Percentiles rank a stretch among this genome's conserved stretches.
Evolutionary conservation across 768 basidiomycete species (phyloP).

Genomic region (Mrakia frigida): DNA sequence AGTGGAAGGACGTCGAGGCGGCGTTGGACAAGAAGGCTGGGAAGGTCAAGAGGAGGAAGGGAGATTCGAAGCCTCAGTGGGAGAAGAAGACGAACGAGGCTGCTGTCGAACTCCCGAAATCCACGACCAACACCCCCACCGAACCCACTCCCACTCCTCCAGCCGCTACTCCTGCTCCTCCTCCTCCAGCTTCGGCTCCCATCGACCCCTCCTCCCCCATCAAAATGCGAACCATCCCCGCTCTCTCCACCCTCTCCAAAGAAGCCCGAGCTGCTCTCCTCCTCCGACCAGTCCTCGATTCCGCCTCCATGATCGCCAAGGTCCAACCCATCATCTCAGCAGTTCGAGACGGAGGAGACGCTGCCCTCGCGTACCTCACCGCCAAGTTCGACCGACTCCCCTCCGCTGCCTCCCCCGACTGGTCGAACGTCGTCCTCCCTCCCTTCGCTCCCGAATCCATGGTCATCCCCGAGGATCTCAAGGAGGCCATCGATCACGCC

Average conservation of each 20-base stretch:
- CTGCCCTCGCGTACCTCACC: slow-evolving; percentile 78
- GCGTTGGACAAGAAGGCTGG: slow-evolving; percentile 79
- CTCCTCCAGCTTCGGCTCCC: slow-evolving; percentile 35
- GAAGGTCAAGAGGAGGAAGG: slow-evolving; percentile 77
- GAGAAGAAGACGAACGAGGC: slow-evolving; percentile 35
- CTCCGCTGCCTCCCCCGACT: slow-evolving; percentile 53
- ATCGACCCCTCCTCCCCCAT: slow-evolving; percentile 51
- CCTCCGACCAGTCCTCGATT: slow-evolving; percentile 80
- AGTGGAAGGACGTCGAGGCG: slow-evolving; percentile 71
- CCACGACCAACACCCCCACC: slow-evolving; percentile 22
- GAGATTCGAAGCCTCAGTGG: slow-evolving; percentile 82
- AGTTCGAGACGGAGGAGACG: slow-evolving; percentile 77
- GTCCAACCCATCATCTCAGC: slow-evolving; percentile 90
- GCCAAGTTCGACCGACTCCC: slow-evolving; percentile 77
- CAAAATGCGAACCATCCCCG: slow-evolving; percentile 64
- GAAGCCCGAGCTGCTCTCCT: slow-evolving; percentile 65
- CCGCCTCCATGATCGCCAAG: slow-evolving; percentile 80
- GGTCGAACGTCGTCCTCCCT: slow-evolving; percentile 64
- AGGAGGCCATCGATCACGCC: slow-evolving; percentile 77
- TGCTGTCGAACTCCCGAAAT: slow-evolving; percentile 13
- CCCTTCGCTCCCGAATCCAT: slow-evolving; percentile 68
- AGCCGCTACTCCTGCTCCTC: slow-evolving; percentile 35
- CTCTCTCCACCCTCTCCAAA: slow-evolving; percentile 49
- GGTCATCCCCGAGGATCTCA: slow-evolving; percentile 55
- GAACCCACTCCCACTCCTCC: slow-evolving; percentile 36